Evolutionary conservation across 2,329 filamentous ascomycete species (phyloP).

Genomic region (Colletotrichum echinochloae): DNA sequence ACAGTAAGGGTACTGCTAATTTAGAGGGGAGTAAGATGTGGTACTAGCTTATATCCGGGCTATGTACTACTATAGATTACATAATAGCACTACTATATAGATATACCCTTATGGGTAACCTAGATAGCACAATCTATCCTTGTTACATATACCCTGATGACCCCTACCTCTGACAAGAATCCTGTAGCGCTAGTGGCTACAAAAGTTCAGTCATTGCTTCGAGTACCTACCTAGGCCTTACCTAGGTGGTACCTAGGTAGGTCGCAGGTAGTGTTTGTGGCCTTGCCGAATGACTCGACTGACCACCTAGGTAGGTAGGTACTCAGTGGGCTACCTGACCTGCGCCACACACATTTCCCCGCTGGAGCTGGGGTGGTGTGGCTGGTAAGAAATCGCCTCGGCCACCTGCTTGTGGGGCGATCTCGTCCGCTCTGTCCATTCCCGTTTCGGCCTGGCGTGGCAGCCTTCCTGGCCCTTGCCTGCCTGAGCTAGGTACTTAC

Average conservation of each 20-base stretch:
- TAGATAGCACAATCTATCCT: too few relatives aligned
- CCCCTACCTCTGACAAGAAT: neutral
- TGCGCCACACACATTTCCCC: constrained; percentile 25
- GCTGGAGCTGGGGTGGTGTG: neutral
- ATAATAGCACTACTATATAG: too few relatives aligned
- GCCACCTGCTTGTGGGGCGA: constrained; percentile 15
- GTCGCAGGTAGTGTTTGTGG: too few relatives aligned
- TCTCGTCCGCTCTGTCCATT: neutral
- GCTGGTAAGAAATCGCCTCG: constrained; percentile 7
- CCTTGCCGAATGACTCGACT: constrained; percentile 15
- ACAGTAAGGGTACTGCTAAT: too few relatives aligned
- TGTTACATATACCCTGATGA: too few relatives aligned
- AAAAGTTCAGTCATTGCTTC: constrained; percentile 19
- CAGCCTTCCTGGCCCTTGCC: constrained; percentile 22
- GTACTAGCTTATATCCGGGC: too few relatives aligned
- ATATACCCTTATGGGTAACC: too few relatives aligned
- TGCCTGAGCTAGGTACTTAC: neutral
- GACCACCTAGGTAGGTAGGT: too few relatives aligned
- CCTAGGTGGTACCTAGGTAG: too few relatives aligned
- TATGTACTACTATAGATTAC: too few relatives aligned
- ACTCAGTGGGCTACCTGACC: neutral
- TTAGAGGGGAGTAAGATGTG: too few relatives aligned
- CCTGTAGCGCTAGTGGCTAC: constrained; percentile 25
- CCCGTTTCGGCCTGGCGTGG: constrained; percentile 20
- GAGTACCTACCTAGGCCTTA: too few relatives aligned